Evolutionary conservation across 495 filamentous ascomycete genomes (phyloP).

Genomic region (Daldinia decipiens): DNA sequence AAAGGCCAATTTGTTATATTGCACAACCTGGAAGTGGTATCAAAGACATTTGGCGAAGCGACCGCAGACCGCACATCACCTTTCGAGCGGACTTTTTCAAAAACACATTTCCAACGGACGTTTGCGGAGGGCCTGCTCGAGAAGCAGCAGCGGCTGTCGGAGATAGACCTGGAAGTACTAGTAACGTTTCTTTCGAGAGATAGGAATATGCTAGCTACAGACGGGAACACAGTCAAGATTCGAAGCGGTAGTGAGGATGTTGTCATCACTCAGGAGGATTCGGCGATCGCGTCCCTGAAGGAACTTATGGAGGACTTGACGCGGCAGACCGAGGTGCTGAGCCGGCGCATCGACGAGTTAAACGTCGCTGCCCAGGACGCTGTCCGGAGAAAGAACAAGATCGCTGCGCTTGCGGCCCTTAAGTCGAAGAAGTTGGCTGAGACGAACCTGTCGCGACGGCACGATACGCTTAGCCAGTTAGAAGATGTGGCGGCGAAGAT

Average conservation of each 20-base stretch:
- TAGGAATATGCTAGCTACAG: constrained; percentile 68
- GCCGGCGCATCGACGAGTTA: constrained; percentile 66
- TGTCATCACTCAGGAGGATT: constrained; percentile 77
- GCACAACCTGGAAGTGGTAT: constrained; percentile 65
- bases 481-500: constrained; percentile 84
- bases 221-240: constrained; percentile 81
- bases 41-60: constrained; percentile 58
- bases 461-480: constrained; percentile 77
- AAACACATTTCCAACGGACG: constrained; percentile 67
- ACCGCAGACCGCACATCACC: constrained; percentile 58
- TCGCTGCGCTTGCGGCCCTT: constrained; percentile 79
- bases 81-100: constrained; percentile 74
- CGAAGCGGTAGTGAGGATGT: constrained; percentile 55
- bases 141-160: constrained; percentile 63
- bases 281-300: constrained; percentile 80
- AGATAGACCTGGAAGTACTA: constrained; percentile 73
- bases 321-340: constrained; percentile 64
- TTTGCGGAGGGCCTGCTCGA: constrained; percentile 65
- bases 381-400: constrained; percentile 73
- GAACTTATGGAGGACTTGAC: constrained; percentile 70
- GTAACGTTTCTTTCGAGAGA: constrained; percentile 79
- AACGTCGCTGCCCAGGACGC: constrained; percentile 71
- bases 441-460: constrained; percentile 71
- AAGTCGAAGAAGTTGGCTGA: constrained; percentile 84
- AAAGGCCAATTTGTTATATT: constrained; percentile 67